Conservation (phyloP, 2,329 filamentous ascomycete genomes). For the Exophiala calicioides region DNA sequence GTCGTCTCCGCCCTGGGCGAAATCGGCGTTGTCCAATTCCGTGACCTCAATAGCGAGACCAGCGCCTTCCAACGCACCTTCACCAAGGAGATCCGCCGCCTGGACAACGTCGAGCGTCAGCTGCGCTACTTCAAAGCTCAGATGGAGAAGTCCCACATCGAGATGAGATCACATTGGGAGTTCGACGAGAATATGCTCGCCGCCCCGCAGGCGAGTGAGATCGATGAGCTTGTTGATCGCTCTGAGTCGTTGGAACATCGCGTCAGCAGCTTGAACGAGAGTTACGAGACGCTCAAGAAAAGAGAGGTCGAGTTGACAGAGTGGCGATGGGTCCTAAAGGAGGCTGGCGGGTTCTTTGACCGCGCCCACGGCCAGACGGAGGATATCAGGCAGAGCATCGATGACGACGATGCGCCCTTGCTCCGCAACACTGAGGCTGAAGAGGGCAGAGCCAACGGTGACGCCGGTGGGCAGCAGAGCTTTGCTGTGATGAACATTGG, state of each 20-base stretch:
- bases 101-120: slow-evolving; percentile 98
- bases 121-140: slow-evolving; percentile 92
- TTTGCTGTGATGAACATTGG: slow-evolving; percentile 99
- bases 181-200: slow-evolving; percentile 78
- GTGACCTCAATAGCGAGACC: slow-evolving; percentile 93
- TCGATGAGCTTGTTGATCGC: slow-evolving; percentile 91
- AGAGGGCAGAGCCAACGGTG: slow-evolving; percentile 60
- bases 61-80: slow-evolving; percentile 96
- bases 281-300: slow-evolving; percentile 98
- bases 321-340: slow-evolving; percentile 96
- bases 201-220: slow-evolving; percentile 87
- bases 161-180: slow-evolving; percentile 86
- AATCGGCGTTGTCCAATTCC: slow-evolving; percentile 93
- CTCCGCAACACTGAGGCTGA: slow-evolving; percentile 91
- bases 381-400: slow-evolving; percentile 87
- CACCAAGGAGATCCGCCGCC: slow-evolving; percentile 92
- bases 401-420: slow-evolving; percentile 89
- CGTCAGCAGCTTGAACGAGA: slow-evolving; percentile 89
- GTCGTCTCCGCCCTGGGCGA: slow-evolving; percentile 95
- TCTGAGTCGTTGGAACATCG: slow-evolving; percentile 91
- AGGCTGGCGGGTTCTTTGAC: slow-evolving; percentile 97
- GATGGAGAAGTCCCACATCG: slow-evolving; percentile 89
- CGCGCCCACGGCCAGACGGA: slow-evolving; percentile 90
- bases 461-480: slow-evolving; percentile 70
- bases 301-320: slow-evolving; percentile 94